Conservation (phyloP, 805 yeast species). For the Hanseniaspora guilliermondii region DNA sequence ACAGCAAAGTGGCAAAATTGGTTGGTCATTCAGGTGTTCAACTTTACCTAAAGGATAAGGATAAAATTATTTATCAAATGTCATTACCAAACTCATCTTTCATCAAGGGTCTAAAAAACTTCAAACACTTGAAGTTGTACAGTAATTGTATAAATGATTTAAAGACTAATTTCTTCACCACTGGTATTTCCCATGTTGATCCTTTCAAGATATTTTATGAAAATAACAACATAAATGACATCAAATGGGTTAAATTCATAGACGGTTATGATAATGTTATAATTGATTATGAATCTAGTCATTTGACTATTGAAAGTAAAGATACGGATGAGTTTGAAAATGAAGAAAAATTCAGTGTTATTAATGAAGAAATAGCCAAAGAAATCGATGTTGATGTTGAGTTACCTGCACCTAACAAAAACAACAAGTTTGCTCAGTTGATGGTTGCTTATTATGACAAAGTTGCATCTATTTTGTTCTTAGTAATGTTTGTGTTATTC, state of each 20-base stretch:
- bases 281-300: slow-evolving; percentile 12
- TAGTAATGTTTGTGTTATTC: background rate
- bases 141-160: slow-evolving; percentile 72
- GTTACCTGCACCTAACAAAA: background rate
- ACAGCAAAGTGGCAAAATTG: slow-evolving; percentile 48
- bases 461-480: background rate
- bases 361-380: slow-evolving; percentile 1
- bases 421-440: background rate
- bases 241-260: slow-evolving; percentile 35
- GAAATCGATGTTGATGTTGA: slow-evolving; percentile 5
- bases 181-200: slow-evolving; percentile 52
- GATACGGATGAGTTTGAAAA: background rate
- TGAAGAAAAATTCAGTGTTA: background rate
- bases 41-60: slow-evolving; percentile 48
- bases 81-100: slow-evolving; percentile 51
- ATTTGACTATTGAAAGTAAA: background rate
- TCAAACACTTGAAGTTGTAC: slow-evolving; percentile 46
- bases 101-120: slow-evolving; percentile 40
- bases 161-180: slow-evolving; percentile 72
- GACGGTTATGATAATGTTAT: slow-evolving; percentile 42
- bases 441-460: background rate
- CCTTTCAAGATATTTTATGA: slow-evolving; percentile 40
- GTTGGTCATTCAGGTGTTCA: slow-evolving; percentile 66
- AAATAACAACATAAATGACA: slow-evolving; percentile 30
- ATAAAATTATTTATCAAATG: slow-evolving; percentile 55